phyloP scores from a whole-genome alignment of 768 basidiomycete genomes.

The Tephrocybe sp. region DNA sequence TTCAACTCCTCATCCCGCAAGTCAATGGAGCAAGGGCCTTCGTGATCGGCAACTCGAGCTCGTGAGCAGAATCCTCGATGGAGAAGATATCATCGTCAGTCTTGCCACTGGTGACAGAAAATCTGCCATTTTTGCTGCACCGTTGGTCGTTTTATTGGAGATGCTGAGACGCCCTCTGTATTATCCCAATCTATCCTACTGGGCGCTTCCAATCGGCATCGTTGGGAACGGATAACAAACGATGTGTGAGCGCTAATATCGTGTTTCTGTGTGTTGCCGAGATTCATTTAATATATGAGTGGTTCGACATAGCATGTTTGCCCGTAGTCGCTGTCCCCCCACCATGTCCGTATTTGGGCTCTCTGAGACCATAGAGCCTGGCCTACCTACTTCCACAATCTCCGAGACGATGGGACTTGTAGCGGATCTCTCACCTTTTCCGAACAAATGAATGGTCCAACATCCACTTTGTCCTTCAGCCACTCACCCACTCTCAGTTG shows the following conservation, averaged over 20 bases:
- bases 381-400: neutral
- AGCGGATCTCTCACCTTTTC: neutral
- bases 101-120: slow-evolving; percentile 12
- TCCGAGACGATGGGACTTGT: slow-evolving; percentile 1
- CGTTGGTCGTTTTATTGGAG: slow-evolving; percentile 13
- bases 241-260: no score
- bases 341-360: slow-evolving; percentile 2
- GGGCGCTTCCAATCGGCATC: slow-evolving; percentile 15
- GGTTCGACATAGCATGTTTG: neutral
- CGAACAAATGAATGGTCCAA: slow-evolving; percentile 1
- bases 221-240: no score
- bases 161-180: slow-evolving; percentile 2
- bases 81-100: slow-evolving; percentile 9
- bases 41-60: slow-evolving; percentile 11
- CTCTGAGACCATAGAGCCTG: neutral
- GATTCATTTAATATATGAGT: no score
- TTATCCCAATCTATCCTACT: slow-evolving; percentile 14
- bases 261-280: slow-evolving; percentile 8
- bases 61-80: slow-evolving; percentile 13
- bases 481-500: neutral
- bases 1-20: slow-evolving; percentile 14
- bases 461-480: neutral
- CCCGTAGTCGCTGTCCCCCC: slow-evolving; percentile 1
- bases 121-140: slow-evolving; percentile 14
- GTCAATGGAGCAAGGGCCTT: slow-evolving; percentile 15